These are phyloP conservation scores for Nissolia schottii DNA, from an alignment of 306 rosid species.

Conservation along the genomic window DNA sequence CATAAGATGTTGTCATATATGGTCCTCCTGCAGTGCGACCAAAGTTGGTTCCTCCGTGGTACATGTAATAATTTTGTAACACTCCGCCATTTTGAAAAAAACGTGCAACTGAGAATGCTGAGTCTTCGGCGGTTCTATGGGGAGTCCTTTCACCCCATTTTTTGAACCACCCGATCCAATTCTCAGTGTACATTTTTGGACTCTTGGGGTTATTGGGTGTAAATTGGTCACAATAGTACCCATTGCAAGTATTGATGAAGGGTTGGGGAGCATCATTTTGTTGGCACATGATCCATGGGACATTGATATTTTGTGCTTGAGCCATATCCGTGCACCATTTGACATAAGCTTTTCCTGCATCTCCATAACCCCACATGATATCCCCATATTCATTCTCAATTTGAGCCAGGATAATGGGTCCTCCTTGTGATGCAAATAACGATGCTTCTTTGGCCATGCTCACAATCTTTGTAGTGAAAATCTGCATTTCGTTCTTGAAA, in stretches of 20 bases:
- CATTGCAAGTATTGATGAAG: constrained; percentile 34
- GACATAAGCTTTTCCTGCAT: constrained; percentile 12
- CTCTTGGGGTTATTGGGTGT: constrained; percentile 21
- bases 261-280: constrained; percentile 23
- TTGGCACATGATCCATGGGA: constrained; percentile 35
- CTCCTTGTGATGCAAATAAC: constrained; percentile 27
- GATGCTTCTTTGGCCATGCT: constrained; percentile 18
- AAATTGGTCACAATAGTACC: constrained; percentile 27
- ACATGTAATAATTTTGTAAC: background rate
- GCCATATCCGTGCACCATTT: constrained; percentile 29
- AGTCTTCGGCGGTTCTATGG: background rate
- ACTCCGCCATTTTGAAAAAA: background rate
- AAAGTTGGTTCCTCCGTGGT: background rate
- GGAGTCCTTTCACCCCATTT: background rate
- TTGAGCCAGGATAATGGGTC: constrained; percentile 32
- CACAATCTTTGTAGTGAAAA: constrained; percentile 18
- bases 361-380: constrained; percentile 12
- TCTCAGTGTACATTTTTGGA: constrained; percentile 35
- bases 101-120: background rate
- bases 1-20: background rate
- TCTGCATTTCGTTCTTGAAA: constrained; percentile 31
- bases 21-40: constrained; percentile 8
- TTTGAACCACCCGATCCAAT: constrained; percentile 21
- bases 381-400: constrained; percentile 37
- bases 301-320: background rate